Percentiles rank a stretch among this genome's conserved stretches.
Evolutionary conservation across 2,329 filamentous ascomycete genomes (phyloP).

Genomic region (Eutypa lata): DNA sequence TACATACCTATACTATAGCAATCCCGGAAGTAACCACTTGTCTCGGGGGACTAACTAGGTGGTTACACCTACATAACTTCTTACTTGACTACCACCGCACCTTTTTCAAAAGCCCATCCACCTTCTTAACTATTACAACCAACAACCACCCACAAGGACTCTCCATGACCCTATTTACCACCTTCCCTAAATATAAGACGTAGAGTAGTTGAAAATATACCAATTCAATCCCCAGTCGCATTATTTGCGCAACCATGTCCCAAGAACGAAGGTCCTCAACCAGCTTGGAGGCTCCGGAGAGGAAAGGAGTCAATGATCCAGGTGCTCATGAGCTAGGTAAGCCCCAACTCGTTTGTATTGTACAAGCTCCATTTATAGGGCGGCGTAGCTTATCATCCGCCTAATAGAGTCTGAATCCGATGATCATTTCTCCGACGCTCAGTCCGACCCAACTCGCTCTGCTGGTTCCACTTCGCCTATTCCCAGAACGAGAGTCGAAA

Average conservation of each 20-base stretch:
- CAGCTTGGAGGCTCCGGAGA: slow-evolving; percentile 29
- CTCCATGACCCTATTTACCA: no score
- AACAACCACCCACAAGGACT: no score
- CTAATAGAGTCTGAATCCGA: slow-evolving; percentile 55
- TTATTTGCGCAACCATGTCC: slow-evolving; percentile 19
- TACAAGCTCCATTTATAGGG: slow-evolving; percentile 13
- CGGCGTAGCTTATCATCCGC: not conserved
- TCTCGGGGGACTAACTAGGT: no score
- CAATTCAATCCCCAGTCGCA: slow-evolving; percentile 3
- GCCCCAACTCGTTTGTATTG: no score
- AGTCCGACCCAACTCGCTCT: slow-evolving; percentile 43
- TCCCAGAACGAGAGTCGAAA: slow-evolving; percentile 58
- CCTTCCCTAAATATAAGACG: no score
- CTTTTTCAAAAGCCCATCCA: no score
- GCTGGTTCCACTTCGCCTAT: slow-evolving; percentile 47
- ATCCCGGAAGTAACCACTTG: no score
- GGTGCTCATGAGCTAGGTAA: slow-evolving; percentile 60
- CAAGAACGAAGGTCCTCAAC: slow-evolving; percentile 20
- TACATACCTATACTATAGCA: no score
- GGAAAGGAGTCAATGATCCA: slow-evolving; percentile 46
- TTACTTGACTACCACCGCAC: no score
- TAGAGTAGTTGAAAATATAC: not conserved
- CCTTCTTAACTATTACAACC: no score
- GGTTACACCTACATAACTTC: no score
- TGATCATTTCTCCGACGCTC: slow-evolving; percentile 68